phyloP scores from a whole-genome alignment of 2,329 filamentous ascomycete genomes.

The Hortaea werneckii region DNA sequence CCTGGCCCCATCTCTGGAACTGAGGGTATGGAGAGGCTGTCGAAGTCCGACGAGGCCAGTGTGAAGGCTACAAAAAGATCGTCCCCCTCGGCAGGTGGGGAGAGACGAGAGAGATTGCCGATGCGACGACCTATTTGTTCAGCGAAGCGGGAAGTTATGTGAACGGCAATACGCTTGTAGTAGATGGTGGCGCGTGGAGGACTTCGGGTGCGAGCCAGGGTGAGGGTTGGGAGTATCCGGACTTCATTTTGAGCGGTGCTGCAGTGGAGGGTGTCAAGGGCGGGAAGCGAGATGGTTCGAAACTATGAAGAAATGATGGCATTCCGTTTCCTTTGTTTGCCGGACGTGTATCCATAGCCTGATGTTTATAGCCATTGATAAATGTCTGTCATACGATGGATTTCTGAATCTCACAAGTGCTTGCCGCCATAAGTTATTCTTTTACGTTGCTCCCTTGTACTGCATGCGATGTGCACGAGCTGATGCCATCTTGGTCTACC shows the following conservation, averaged over 20 bases:
- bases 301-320: background rate
- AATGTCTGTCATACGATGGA: no score
- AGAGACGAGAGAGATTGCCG: conserved; percentile 75
- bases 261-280: conserved; percentile 49
- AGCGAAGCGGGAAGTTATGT: conserved; percentile 78
- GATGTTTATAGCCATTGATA: no score
- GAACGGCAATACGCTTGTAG: conserved; percentile 71
- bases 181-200: conserved; percentile 46
- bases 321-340: no score
- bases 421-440: no score
- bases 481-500: no score
- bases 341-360: no score
- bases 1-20: conserved; percentile 80
- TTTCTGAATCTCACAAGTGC: no score
- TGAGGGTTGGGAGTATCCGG: conserved; percentile 43
- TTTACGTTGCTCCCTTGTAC: no score
- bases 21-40: conserved; percentile 47
- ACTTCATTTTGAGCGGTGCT: conserved; percentile 47
- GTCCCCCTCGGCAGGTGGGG: conserved; percentile 72
- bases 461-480: no score
- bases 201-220: conserved; percentile 26
- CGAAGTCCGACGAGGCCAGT: conserved; percentile 22
- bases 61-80: conserved; percentile 21
- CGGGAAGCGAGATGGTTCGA: conserved; percentile 6
- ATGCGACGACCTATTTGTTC: conserved; percentile 84